phyloP scores from a whole-genome alignment of 2,329 filamentous ascomycete species.

The Colletotrichum melonis region DNA sequence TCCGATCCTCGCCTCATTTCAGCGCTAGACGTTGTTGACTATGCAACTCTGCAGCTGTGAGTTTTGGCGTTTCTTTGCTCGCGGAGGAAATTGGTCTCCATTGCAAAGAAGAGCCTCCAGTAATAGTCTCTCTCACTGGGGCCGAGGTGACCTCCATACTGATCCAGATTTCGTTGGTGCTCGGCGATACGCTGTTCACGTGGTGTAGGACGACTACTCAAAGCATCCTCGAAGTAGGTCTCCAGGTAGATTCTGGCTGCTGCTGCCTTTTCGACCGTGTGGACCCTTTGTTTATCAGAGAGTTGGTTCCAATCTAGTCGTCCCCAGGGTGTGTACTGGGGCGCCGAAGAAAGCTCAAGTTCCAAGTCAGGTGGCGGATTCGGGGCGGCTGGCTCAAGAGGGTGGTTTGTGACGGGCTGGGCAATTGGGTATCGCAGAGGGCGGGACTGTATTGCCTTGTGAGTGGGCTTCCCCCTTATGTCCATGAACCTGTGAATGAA shows the following conservation, averaged over 20 bases:
- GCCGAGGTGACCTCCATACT: conserved; percentile 47
- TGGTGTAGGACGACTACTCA: conserved; percentile 58
- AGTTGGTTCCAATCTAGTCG: neutral
- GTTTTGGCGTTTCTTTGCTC: conserved; percentile 20
- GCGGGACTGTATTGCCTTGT: neutral
- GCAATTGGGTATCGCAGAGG: neutral
- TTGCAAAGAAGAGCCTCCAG: conserved; percentile 59
- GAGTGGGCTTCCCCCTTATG: neutral
- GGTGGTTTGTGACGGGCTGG: conserved; percentile 1
- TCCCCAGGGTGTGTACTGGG: neutral
- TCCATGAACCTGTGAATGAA: conserved; percentile 1
- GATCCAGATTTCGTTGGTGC: conserved; percentile 73
- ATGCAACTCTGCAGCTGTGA: conserved; percentile 15
- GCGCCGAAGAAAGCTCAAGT: neutral
- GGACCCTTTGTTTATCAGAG: conserved; percentile 37
- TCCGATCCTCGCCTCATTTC: conserved; percentile 8
- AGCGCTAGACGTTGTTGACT: neutral
- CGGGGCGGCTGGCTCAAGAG: neutral
- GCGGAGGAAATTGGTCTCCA: conserved; percentile 65
- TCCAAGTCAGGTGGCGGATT: neutral
- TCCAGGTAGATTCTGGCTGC: conserved; percentile 90
- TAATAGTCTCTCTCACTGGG: conserved; percentile 65
- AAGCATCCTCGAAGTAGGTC: conserved; percentile 80
- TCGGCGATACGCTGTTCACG: conserved; percentile 71
- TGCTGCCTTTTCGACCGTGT: conserved; percentile 81